Base-by-base conservation (phyloP, 1,284 basidiomycete genomes). In the Ganoderma lucidum region DNA sequence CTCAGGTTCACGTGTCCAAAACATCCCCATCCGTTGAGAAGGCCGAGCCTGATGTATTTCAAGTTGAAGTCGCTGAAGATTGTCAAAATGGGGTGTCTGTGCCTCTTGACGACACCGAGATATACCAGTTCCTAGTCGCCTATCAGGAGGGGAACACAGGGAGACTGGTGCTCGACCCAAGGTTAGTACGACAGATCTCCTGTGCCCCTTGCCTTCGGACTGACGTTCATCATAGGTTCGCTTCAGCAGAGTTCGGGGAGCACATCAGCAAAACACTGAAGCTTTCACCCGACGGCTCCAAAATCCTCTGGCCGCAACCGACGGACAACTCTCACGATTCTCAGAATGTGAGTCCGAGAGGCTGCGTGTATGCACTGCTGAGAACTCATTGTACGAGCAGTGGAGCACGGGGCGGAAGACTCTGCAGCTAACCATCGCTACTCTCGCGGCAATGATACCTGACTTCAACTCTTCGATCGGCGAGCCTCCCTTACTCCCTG, bases 401-500 rank as follows among this genome's bases (percentile, higher is more conserved):
- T 86, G 85, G 84, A 78, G 78, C 30, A 74, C 80, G 64, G 67
- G 73, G 28, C 81, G 81, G 58, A 91, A 91, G 78, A 81, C 82
- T 37, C 63, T 89, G 0, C 87, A 88, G 62, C 78, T 91, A 19
- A 70, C 87, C 44, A 87, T 91, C 69, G 82, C 89, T 66, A 90
- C 89, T 0, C 77, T 91, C 42, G 88, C 90, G 14, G 88, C 90
- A 1, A 86, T 91, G 56, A 85, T 90, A 15, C 90, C 90, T 0
- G 90, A 91, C 74, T 90, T 92, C 71, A 87, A 89, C 71, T 89
- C 88, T 17, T 88, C 87, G 0, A 88, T 90, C 70, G 88, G 90
- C 88, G 37, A 67, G 83, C 65, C 3, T 32, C 53, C 23, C 17
- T 51, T 23, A 2, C 42, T 19, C 19, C 23, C 17, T 14, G 6